Evolutionary conservation across 2,329 filamentous ascomycete genomes (phyloP), one percentile per base, ranked within the genome.

Genomic region (Shiraia bambusicola): DNA sequence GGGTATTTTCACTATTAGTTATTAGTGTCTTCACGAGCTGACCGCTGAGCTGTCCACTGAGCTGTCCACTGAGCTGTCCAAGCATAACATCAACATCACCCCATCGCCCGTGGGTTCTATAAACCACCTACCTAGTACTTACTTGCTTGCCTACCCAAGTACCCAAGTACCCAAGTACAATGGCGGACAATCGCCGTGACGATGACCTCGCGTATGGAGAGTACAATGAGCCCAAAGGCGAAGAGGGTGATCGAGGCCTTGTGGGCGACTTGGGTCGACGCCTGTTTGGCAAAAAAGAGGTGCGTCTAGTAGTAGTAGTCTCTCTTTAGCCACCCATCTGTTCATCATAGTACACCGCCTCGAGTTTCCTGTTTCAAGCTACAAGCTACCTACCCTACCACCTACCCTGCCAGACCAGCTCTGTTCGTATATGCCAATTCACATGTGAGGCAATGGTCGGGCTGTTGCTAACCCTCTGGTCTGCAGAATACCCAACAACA

Each of bases 131-230:
- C n/a, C n/a, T n/a, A n/a, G n/a, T n/a, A n/a, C n/a, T n/a, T n/a
- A n/a, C n/a, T n/a, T n/a, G n/a, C n/a, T n/a, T n/a, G n/a, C n/a
- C n/a, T n/a, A n/a, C n/a, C n/a, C n/a, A n/a, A n/a, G n/a, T 17
- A 25, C 19, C 14, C 16, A 28, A 16, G 30, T 15, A 22, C 37
- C 48, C 42, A 45, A 30, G 19, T 40, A 47, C 46, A 31, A 68
- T 68, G 65, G 55, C 65, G 36, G 47, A 56, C 49, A 53, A 57
- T 45, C 59, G 56, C 34, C 50, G 70, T 41, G 74, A 80, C 50
- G 75, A 81, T 52, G 69, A 72, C 47, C 57, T 81, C 58, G 78
- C 78, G 40, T 81, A 81, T 58, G 78, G 78, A 47, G 72, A 76
- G 26, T 77, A 77, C 52, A 66, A 74, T 42, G 62, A 55, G 13